phyloP scores from a whole-genome alignment of 495 filamentous ascomycete species.

The Penicillium argentinense region DNA sequence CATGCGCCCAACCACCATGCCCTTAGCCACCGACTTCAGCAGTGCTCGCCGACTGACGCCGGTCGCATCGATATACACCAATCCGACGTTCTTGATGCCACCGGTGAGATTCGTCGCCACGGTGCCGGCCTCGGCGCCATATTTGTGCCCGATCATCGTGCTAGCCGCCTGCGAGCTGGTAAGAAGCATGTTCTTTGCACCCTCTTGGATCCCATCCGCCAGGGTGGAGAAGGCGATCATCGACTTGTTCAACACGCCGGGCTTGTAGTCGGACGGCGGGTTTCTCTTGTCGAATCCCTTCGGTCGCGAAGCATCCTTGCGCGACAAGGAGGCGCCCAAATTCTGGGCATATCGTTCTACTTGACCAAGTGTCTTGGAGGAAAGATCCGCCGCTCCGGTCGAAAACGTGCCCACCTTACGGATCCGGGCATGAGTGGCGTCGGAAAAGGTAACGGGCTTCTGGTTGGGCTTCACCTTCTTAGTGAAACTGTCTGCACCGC shows the following conservation, averaged over 20 bases:
- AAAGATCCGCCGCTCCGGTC: conserved; percentile 70
- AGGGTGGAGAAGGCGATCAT: conserved; percentile 96
- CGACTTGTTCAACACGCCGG: conserved; percentile 88
- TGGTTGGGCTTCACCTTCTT: conserved; percentile 70
- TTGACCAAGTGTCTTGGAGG: conserved; percentile 81
- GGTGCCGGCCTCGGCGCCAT: conserved; percentile 77
- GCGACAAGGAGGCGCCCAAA: conserved; percentile 70
- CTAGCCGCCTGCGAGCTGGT: conserved; percentile 74
- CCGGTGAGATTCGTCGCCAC: conserved; percentile 73
- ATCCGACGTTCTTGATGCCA: conserved; percentile 89
- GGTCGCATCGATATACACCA: conserved; percentile 97
- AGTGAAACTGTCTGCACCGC: conserved; percentile 76
- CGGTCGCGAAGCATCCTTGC: conserved; percentile 55
- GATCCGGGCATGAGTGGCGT: conserved; percentile 78
- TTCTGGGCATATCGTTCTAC: conserved; percentile 83
- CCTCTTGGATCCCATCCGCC: conserved; percentile 87
- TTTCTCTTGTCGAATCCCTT: conserved; percentile 62
- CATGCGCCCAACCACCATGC: conserved; percentile 95
- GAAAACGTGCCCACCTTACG: conserved; percentile 84
- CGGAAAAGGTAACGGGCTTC: conserved; percentile 84
- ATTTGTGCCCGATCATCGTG: conserved; percentile 78
- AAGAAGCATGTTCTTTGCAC: conserved; percentile 70
- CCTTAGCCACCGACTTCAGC: conserved; percentile 90
- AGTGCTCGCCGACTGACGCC: conserved; percentile 87
- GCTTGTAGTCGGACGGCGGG: conserved; percentile 67